phyloP scores from a whole-genome alignment of 108 stramenopile species.

The Seminavis robusta region DNA sequence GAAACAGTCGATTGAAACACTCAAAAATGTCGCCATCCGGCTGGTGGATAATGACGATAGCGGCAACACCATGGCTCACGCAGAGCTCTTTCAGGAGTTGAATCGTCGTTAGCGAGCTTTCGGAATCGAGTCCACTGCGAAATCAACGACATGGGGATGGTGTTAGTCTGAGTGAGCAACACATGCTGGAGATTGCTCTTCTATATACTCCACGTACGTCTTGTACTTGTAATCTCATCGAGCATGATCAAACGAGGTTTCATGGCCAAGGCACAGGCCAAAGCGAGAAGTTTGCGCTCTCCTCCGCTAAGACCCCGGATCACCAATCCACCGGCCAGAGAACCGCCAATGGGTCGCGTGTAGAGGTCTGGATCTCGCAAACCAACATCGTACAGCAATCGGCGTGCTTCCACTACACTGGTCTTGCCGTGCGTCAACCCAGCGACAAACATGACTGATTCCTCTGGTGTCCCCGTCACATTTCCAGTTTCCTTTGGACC shows the following conservation, averaged over 20 bases:
- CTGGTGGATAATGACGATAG: conserved; percentile 2
- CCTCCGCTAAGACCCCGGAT: conserved; percentile 7
- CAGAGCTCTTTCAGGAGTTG: conserved; percentile 1
- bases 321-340: neutral
- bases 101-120: neutral
- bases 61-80: neutral
- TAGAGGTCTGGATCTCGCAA: neutral
- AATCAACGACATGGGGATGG: neutral
- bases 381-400: neutral
- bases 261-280: neutral
- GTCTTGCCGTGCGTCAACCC: neutral
- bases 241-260: neutral
- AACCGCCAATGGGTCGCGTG: neutral
- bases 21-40: neutral
- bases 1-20: neutral
- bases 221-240: conserved; percentile 6
- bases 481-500: neutral
- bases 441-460: neutral
- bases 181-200: no score
- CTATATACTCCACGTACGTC: no score
- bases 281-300: neutral
- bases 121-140: neutral
- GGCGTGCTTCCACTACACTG: neutral
- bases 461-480: neutral
- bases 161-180: no score